Conservation (phyloP, 176 grass and related monocot species). For the Musa troglodytarum region DNA sequence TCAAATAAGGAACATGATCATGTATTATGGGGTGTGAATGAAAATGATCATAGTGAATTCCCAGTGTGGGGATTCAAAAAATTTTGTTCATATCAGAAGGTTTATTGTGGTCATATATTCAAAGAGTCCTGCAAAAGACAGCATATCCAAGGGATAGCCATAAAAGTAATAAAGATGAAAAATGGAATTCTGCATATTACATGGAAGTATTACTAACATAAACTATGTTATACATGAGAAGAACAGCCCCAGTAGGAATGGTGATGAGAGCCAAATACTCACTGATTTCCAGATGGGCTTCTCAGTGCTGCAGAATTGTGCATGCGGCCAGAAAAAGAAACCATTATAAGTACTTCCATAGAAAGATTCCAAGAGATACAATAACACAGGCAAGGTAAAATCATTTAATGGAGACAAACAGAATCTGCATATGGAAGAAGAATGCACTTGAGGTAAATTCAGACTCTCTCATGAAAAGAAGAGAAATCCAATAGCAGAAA, state of each 20-base stretch:
- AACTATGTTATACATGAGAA: neutral
- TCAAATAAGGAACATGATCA: too few relatives aligned
- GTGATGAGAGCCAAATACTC: conserved; percentile 30
- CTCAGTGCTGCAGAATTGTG: conserved; percentile 46
- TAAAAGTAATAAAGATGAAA: too few relatives aligned
- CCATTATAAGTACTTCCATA: conserved; percentile 1
- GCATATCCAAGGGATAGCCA: too few relatives aligned
- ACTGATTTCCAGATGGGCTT: conserved; percentile 86
- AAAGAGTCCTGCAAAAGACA: too few relatives aligned
- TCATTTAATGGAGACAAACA: too few relatives aligned
- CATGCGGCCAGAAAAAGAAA: conserved; percentile 2
- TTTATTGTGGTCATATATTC: neutral
- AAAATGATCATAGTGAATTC: too few relatives aligned
- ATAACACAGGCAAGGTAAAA: too few relatives aligned
- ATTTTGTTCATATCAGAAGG: neutral
- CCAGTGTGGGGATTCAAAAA: too few relatives aligned
- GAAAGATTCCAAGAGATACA: neutral
- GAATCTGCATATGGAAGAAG: neutral
- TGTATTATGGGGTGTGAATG: too few relatives aligned
- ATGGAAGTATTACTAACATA: neutral
- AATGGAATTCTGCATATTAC: too few relatives aligned
- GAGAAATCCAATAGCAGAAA: neutral
- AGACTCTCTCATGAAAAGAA: neutral
- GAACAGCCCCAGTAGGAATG: neutral
- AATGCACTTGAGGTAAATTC: neutral